These are phyloP conservation scores for Podaxis mareebaensis DNA, from an alignment of 768 basidiomycete genomes.

Conservation along the genomic window DNA sequence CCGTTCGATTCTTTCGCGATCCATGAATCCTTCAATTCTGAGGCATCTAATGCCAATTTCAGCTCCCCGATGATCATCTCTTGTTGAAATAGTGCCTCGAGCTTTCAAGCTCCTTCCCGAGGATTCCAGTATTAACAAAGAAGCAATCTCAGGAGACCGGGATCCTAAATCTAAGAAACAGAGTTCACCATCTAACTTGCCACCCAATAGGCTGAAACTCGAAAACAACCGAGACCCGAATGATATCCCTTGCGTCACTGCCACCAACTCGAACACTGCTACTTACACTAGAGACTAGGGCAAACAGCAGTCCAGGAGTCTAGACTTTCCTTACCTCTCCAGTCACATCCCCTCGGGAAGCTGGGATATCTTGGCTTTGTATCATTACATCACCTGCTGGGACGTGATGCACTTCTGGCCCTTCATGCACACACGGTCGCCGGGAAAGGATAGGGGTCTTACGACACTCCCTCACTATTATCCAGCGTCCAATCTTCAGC, in stretches of 20 bases:
- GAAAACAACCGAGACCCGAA: not conserved
- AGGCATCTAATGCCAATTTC: not conserved
- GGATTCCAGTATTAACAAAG: not conserved
- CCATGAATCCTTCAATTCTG: not conserved
- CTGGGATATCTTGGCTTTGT: not conserved
- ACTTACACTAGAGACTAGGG: not conserved
- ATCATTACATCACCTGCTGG: not conserved
- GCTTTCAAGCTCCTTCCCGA: not conserved
- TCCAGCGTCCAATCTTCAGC: not conserved
- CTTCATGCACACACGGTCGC: not conserved
- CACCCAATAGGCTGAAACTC: not conserved
- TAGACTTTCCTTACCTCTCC: not conserved
- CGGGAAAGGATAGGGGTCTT: not conserved
- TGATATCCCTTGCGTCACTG: not conserved
- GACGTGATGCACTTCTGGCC: not conserved
- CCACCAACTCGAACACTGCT: not conserved
- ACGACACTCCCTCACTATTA: not conserved
- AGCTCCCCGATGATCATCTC: not conserved
- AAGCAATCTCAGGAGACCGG: not conserved
- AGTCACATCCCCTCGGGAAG: not conserved
- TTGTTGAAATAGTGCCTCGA: not conserved
- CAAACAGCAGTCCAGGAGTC: not conserved
- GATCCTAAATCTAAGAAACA: not conserved
- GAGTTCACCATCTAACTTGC: not conserved
- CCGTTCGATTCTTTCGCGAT: conserved; percentile 6